Percentiles rank a stretch among this genome's conserved stretches.
phyloP scores from a whole-genome alignment of 2,329 filamentous ascomycete species.

The Colletotrichum cuscutae region DNA sequence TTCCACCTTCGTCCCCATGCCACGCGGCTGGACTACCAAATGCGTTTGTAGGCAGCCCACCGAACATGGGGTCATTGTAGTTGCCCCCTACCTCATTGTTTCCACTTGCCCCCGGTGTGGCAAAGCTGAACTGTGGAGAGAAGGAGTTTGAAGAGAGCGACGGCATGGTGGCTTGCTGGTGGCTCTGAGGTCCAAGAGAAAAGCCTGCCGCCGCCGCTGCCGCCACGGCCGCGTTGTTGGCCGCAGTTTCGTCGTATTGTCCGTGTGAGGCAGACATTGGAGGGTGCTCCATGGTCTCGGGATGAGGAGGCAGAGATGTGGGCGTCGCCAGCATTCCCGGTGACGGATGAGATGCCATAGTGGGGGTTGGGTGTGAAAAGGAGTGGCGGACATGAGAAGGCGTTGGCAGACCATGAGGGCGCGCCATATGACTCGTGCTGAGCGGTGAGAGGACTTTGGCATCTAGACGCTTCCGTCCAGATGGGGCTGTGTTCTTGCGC shows the following conservation, averaged over 20 bases:
- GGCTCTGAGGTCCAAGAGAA: constrained; percentile 40
- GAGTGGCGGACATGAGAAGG: constrained; percentile 50
- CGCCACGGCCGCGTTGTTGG: constrained; percentile 46
- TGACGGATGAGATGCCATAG: constrained; percentile 50
- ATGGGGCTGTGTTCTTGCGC: constrained; percentile 57
- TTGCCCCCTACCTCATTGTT: constrained; percentile 46
- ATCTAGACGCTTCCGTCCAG: constrained; percentile 51
- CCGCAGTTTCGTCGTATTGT: constrained; percentile 45
- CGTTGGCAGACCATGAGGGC: constrained; percentile 42
- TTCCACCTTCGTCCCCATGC: constrained; percentile 52
- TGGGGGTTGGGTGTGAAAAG: constrained; percentile 44
- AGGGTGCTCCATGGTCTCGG: constrained; percentile 45
- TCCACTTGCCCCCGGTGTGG: constrained; percentile 43
- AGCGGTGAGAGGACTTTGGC: constrained; percentile 49
- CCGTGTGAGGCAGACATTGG: constrained; percentile 46
- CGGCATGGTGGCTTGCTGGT: constrained; percentile 44
- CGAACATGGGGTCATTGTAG: constrained; percentile 69
- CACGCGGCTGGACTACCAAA: constrained; percentile 64
- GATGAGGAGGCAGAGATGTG: constrained; percentile 47
- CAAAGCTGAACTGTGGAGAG: constrained; percentile 55
- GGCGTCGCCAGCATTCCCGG: constrained; percentile 52
- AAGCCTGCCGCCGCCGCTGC: constrained; percentile 52
- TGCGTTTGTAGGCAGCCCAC: constrained; percentile 62
- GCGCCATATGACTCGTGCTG: constrained; percentile 43
- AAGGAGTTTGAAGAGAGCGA: constrained; percentile 47